These are phyloP conservation scores for Acanthamoeba pearcei DNA, from an alignment of 208 protist genomes.

Conservation along the genomic window DNA sequence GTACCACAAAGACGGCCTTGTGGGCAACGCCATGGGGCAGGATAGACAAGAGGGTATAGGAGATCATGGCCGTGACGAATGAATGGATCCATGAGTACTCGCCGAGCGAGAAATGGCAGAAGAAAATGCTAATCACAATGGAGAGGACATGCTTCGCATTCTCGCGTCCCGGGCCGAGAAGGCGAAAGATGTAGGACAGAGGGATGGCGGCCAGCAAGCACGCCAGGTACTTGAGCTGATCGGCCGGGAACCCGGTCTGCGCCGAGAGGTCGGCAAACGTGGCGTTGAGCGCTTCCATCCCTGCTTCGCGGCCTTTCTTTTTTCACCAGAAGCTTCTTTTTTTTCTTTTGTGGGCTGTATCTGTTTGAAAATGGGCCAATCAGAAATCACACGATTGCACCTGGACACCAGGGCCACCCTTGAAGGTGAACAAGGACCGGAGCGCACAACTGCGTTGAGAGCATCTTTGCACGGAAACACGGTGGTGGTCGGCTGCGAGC, in stretches of 20 bases:
- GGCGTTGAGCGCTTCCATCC: constrained; percentile 40
- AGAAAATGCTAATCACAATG: constrained; percentile 17
- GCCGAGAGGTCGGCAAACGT: not conserved
- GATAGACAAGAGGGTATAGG: constrained; percentile 23
- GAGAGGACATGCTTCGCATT: constrained; percentile 59
- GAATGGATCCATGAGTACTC: constrained; percentile 62
- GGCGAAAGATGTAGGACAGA: constrained; percentile 28
- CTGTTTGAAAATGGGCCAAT: not conserved
- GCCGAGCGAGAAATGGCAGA: constrained; percentile 65
- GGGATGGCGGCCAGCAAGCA: constrained; percentile 43
- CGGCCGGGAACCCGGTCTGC: constrained; percentile 24
- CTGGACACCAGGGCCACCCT: not conserved
- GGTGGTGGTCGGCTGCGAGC: not conserved
- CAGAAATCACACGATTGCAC: not conserved
- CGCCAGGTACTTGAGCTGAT: constrained; percentile 68
- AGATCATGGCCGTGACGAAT: not conserved
- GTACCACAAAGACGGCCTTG: constrained; percentile 72
- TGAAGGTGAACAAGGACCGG: not conserved
- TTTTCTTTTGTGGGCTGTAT: too few relatives aligned
- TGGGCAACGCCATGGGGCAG: constrained; percentile 53
- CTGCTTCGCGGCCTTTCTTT: not conserved
- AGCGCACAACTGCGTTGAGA: not conserved
- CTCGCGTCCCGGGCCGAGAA: not conserved
- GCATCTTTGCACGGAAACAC: not conserved
- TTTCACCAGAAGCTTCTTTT: not conserved